Base-by-base conservation (phyloP, 2,329 filamentous ascomycete species). In the Westerdykella sp. region DNA sequence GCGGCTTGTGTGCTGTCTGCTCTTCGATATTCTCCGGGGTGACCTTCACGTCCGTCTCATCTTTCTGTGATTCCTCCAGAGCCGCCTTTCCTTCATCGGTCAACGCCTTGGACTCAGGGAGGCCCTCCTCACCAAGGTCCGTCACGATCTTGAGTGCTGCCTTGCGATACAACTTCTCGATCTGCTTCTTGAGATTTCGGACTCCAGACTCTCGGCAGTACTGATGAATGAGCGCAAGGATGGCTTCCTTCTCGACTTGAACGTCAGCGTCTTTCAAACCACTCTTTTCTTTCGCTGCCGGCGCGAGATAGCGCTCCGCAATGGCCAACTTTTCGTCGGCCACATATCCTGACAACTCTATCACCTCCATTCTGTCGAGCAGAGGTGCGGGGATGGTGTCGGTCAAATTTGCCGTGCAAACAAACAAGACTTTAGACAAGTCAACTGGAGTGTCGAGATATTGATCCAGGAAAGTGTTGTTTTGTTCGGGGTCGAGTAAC, bases 251-350 rank as follows among this genome's bases (percentile, higher is more conserved):
- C 48, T 82, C 84, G 35, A 98, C 75, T n/a, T 74, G 74, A n/a
- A 98, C 90, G 60, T 96, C 85, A 15, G 90, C 91, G 15, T 93
- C 80, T 64, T 95, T 88, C 49, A 98, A 72, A 22, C 93, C 93
- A 31, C 88, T 91, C 45, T 95, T 75, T 50, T 96, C 90, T 69
- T 95, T 95, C n/a, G 94, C 93, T 38, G 88, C 85, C 6, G 93
- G 93, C 0, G 87, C 87, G 21, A 98, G 79, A 62, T 98, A 98
- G 52, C 81, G 80, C 63, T 98, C 85, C 3, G 93, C 93, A 59
- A 98, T 98, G 3, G 93, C 91, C 82, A 95, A 96, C 77, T 98
- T 98, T 76, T 98, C 93, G 53, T 98, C 91, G 0, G 91, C 83
- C 40, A 98, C 91, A 62, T 98, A 98, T 10, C 93, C 93, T 30